phyloP scores from a whole-genome alignment of 306 rosid genomes.

The Comarum palustre region DNA sequence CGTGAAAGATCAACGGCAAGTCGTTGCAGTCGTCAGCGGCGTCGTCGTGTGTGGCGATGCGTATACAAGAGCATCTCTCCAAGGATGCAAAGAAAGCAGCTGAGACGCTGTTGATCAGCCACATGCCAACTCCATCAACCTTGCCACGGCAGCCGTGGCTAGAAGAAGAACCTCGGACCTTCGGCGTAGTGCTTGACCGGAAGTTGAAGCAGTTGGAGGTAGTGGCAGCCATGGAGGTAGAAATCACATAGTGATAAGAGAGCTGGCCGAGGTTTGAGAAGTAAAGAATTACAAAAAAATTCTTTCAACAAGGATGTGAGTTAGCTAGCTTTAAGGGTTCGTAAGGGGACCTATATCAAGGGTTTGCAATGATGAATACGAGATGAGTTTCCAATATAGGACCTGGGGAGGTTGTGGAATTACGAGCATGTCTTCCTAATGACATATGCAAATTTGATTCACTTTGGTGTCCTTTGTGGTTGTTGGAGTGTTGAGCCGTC shows the following conservation, averaged over 20 bases:
- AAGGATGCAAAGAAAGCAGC: conserved; percentile 69
- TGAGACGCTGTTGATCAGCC: conserved; percentile 63
- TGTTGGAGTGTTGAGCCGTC: background rate
- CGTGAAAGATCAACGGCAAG: conserved; percentile 63
- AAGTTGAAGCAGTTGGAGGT: conserved; percentile 46
- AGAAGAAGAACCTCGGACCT: conserved; percentile 35
- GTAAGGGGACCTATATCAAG: background rate
- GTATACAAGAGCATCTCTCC: conserved; percentile 72
- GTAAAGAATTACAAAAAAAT: no score
- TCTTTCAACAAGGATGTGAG: no score
- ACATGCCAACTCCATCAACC: conserved; percentile 67
- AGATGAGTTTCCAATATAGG: conserved; percentile 15
- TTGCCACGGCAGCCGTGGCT: conserved; percentile 48
- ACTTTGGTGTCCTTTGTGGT: background rate
- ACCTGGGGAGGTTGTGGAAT: conserved; percentile 6
- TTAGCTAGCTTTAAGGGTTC: conserved; percentile 21
- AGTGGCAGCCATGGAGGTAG: conserved; percentile 55
- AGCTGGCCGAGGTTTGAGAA: background rate
- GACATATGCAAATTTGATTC: background rate
- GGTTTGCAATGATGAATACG: conserved; percentile 4
- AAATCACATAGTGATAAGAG: background rate
- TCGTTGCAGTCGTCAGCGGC: conserved; percentile 50
- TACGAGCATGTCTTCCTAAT: background rate
- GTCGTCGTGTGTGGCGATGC: conserved; percentile 59
- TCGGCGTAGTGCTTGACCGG: conserved; percentile 35